These are phyloP conservation scores for Pythium rishiriense DNA, from an alignment of 352 stramenopile genomes.

Conservation along the genomic window DNA sequence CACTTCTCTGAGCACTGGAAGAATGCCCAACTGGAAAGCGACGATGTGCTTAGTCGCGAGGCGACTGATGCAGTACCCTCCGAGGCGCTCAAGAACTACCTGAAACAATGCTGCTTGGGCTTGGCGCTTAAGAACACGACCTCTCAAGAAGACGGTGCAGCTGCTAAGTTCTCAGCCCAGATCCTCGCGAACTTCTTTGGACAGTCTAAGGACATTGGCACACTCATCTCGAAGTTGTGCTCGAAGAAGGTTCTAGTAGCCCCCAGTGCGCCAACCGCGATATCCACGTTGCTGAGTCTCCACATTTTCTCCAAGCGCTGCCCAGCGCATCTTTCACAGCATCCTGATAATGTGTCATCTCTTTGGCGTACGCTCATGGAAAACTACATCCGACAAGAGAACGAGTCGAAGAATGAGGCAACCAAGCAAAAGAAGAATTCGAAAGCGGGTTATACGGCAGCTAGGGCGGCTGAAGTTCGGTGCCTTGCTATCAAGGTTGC, in stretches of 20 bases:
- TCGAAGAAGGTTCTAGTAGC: slow-evolving; percentile 45
- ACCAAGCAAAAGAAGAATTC: slow-evolving; percentile 25
- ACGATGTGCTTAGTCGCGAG: slow-evolving; percentile 24
- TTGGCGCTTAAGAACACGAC: slow-evolving; percentile 19
- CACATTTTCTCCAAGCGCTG: slow-evolving; percentile 66
- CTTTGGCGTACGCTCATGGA: slow-evolving; percentile 54
- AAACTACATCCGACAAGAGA: slow-evolving; percentile 38
- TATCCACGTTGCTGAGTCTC: slow-evolving; percentile 58
- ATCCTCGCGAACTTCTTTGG: slow-evolving; percentile 52
- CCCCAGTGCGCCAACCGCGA: slow-evolving; percentile 18
- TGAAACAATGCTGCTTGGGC: slow-evolving; percentile 56
- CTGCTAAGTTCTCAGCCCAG: slow-evolving; percentile 56
- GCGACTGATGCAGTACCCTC: slow-evolving; percentile 35
- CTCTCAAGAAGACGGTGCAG: slow-evolving; percentile 25
- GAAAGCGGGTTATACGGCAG: slow-evolving; percentile 18
- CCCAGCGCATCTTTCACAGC: slow-evolving; percentile 14
- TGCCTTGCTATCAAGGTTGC: slow-evolving; percentile 62
- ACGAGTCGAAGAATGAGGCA: slow-evolving; percentile 8
- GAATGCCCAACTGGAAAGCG: slow-evolving; percentile 13
- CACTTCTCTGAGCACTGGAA: slow-evolving; percentile 59
- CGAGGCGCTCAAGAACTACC: slow-evolving; percentile 34
- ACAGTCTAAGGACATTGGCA: slow-evolving; percentile 32
- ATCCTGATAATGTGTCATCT: slow-evolving; percentile 27
- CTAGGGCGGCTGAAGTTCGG: slow-evolving; percentile 45
- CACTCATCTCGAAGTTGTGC: slow-evolving; percentile 52